Evolutionary conservation across 352 stramenopile species (phyloP), one percentile per base, ranked within the genome.

Genomic region (Phytopythium sindhum): DNA sequence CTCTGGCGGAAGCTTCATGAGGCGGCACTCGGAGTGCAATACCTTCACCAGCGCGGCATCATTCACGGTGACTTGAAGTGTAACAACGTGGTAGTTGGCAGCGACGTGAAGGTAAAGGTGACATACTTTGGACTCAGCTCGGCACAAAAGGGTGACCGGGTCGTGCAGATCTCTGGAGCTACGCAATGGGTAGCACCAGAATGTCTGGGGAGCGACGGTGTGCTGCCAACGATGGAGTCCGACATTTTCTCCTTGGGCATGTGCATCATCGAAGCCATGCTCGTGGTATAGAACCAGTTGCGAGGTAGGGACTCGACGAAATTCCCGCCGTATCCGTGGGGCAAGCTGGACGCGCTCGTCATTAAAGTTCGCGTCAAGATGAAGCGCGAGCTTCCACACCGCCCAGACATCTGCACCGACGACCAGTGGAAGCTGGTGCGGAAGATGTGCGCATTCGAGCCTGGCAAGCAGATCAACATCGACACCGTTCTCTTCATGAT

Each of bases 1-100:
- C 57, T 77, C 14, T 76, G 68, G 66, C 58, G 50, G 2, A 58
- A 62, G 2, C 68, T 88, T 19, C 69, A 79, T 51, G 68, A 86
- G 51, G 68, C 76, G 1, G 73, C 73, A 1, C 37, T 85, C 12
- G 87, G 84, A 0, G 60, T 96, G 2, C 31, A 63, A 31, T 95
- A 88, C 63, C 62, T 96, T 10, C 84, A 96, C 64, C 9, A 54
- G 26, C 47, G 47, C 23, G 23, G 47, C 23, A 54, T 54, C 26
- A 15, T 33, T 33, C 47, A 54, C 19, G 47, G 47, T 4, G 45
- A 52, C 24, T 29, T 52, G 21, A 52, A 52, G 24, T 52, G 45
- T n/a, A 52, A 52, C 45, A 52, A 52, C n/a, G 10, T 52, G 10
- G 45, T 52, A 10, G 45, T 52, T 1, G 45, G 45, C n/a, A 52